Conservation (phyloP, 73 alveolate genomes). For the Paramecium sexaurelia region DNA sequence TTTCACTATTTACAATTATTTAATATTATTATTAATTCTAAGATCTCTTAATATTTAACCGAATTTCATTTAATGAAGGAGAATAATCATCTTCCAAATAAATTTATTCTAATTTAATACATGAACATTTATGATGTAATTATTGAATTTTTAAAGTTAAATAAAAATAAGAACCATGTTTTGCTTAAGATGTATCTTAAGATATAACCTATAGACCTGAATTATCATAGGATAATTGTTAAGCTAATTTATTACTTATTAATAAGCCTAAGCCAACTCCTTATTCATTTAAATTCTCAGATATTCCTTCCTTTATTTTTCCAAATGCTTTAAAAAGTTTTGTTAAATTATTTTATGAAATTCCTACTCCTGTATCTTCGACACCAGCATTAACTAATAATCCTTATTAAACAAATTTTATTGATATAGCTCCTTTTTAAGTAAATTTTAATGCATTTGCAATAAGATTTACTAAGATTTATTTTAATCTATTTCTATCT, state of each 20-base stretch:
- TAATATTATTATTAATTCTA: neutral
- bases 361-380: slow-evolving; percentile 75
- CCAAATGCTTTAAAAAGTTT: slow-evolving; percentile 69
- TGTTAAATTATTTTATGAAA: slow-evolving; percentile 46
- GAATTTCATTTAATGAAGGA: neutral
- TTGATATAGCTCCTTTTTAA: slow-evolving; percentile 58
- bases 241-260: slow-evolving; percentile 37
- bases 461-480: slow-evolving; percentile 69
- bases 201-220: neutral
- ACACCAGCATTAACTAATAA: slow-evolving; percentile 59
- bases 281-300: neutral
- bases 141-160: neutral
- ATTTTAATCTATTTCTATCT: slow-evolving; percentile 68
- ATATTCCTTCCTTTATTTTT: slow-evolving; percentile 19
- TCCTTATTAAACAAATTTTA: slow-evolving; percentile 44
- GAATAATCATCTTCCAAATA: neutral
- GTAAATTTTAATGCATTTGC: slow-evolving; percentile 77
- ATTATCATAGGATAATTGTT: neutral
- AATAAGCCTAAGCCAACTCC: slow-evolving; percentile 52
- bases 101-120: neutral
- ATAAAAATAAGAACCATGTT: slow-evolving; percentile 8
- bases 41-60: neutral
- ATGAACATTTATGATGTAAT: neutral
- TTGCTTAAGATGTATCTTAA: neutral
- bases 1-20: neutral